Evolutionary conservation across 2,329 filamentous ascomycete genomes (phyloP).

Genomic region (Colletotrichum gloeosporioides): DNA sequence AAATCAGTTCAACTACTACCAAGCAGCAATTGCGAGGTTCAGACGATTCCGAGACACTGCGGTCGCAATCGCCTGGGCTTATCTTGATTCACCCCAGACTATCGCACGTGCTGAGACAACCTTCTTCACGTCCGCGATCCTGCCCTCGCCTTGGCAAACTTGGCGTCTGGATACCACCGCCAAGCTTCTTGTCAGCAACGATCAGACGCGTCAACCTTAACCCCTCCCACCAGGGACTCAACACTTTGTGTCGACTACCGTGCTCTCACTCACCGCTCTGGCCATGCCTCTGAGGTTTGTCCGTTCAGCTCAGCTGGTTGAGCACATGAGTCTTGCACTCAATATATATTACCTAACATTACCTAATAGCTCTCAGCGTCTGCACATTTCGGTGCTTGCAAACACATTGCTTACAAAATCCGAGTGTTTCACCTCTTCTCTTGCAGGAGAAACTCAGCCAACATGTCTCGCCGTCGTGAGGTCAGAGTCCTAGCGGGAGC

Average conservation of each 20-base stretch:
- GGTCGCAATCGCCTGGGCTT: background rate
- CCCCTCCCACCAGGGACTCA: background rate
- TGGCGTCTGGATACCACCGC: constrained; percentile 11
- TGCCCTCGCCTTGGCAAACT: constrained; percentile 14
- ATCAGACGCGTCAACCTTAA: constrained; percentile 21
- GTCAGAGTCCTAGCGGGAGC: background rate
- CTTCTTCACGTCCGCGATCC: constrained; percentile 20
- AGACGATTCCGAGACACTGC: constrained; percentile 1
- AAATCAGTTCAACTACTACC: background rate
- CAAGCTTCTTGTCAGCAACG: constrained; percentile 21
- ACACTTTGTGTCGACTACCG: constrained; percentile 3
- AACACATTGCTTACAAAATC: background rate
- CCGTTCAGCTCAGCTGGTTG: background rate
- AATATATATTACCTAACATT: constrained; percentile 16
- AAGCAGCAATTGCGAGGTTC: background rate
- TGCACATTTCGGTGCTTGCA: background rate
- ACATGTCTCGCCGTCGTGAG: background rate
- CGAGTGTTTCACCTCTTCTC: background rate
- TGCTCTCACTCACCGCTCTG: constrained; percentile 10
- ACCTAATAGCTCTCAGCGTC: background rate
- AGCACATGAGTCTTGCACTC: background rate
- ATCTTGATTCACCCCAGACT: constrained; percentile 18
- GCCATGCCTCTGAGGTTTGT: background rate
- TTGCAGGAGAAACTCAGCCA: background rate
- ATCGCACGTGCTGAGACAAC: constrained; percentile 21